Evolutionary conservation across 306 rosid species (phyloP), one percentile per base, ranked within the genome.

Genomic region (Canavalia gladiata): DNA sequence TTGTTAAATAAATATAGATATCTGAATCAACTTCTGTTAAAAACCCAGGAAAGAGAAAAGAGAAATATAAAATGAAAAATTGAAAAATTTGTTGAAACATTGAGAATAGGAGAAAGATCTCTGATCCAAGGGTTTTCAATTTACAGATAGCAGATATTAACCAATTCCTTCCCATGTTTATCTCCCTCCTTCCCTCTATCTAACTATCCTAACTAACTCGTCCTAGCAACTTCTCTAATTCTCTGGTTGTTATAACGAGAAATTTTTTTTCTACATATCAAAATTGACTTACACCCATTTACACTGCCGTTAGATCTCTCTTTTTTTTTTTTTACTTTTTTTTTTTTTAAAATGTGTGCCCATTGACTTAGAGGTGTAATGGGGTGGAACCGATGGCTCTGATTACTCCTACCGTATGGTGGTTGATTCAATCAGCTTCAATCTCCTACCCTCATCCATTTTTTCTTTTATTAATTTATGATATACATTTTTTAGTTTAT

Each of bases 371-470:
- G 41, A 43, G 55, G 18, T 25, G 73, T 67, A 33, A 43, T 29
- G 74, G 74, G 46, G 49, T 39, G 98, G 98, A 80, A 92, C 98
- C 4, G 97, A 94, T 69, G 98, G 97, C 75, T 91, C 92, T 1
- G 98, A 92, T 86, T 92, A 80, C 76, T 87, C 91, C 54, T 90
- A 80, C 85, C 97, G 97, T 50, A 92, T 94, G 97, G 97, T 94
- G 0, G 97, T 94, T 75, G 97, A 89, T 82, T 92, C 98, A 81
- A 90, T 92, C 86, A 87, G 94, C 59, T 78, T 37, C 79, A 47
- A 7, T 72, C 75, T 25, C 43, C 54, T 69, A 13, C 30, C 49
- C 46, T 46, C 18, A 8, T 59, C 33, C 8, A 0, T 10, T 35
- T 43, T 30, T 25, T 10, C 11, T 7, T 34, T 62, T 63, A 12